Conservation (phyloP, 164 flowering plant species). For the Vitis labrusca region DNA sequence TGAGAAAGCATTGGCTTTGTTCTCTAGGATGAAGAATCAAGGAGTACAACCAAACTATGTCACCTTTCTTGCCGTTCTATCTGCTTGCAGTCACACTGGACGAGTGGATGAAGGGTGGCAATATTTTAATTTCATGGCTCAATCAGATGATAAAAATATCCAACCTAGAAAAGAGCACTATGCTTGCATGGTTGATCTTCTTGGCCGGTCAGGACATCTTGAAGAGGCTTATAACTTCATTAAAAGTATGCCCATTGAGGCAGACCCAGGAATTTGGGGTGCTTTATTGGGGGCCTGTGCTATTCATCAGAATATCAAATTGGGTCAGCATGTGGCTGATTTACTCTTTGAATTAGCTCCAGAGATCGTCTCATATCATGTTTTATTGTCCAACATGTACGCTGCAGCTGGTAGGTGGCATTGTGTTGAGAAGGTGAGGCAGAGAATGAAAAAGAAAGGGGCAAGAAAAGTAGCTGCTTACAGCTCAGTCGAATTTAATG, state of each 20-base stretch:
- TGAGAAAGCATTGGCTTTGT: conserved; percentile 31
- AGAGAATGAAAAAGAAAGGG: conserved; percentile 27
- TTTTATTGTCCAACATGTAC: conserved; percentile 44
- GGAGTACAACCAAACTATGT: conserved; percentile 38
- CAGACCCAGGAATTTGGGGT: conserved; percentile 41
- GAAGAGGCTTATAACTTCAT: conserved; percentile 41
- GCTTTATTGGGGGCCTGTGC: conserved; percentile 47
- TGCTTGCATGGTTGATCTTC: conserved; percentile 55
- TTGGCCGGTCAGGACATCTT: conserved; percentile 48
- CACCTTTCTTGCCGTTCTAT: conserved; percentile 38
- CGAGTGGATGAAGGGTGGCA: conserved; percentile 32
- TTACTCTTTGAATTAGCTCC: conserved; percentile 35
- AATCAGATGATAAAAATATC: conserved; percentile 20
- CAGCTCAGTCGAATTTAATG: conserved; percentile 33
- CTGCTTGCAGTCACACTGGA: conserved; percentile 52
- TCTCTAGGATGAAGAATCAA: conserved; percentile 33
- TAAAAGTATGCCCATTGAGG: conserved; percentile 37
- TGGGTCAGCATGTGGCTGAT: conserved; percentile 40
- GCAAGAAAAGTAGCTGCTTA: conserved; percentile 37
- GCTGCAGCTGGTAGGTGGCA: conserved; percentile 42
- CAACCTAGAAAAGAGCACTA: conserved; percentile 41
- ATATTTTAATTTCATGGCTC: conserved; percentile 34
- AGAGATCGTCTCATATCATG: conserved; percentile 34
- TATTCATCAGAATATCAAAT: conserved; percentile 30
- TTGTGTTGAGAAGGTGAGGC: conserved; percentile 33